Base-by-base conservation (phyloP, 2,329 filamentous ascomycete genomes). In the Fusarium sp. region DNA sequence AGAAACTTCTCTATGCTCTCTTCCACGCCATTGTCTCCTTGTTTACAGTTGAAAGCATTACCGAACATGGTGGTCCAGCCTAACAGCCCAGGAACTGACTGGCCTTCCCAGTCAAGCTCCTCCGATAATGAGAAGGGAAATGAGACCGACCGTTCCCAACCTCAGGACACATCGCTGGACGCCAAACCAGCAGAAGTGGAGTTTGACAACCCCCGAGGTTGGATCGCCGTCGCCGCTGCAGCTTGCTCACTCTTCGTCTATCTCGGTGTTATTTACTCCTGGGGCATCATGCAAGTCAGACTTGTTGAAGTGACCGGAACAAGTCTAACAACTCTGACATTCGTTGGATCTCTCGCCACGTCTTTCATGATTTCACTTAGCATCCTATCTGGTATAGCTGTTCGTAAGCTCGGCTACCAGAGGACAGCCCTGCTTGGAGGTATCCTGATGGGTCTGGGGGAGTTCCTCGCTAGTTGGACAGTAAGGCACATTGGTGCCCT, bases 201-300 rank as follows among this genome's bases (percentile, higher is more conserved):
- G 6, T 67, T 72, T 6, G 70, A 72, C 6, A 56, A 65, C 0
- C 50, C 52, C 0, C 62, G 40, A 30, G 70, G 70, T 5, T 73
- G 70, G 58, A 58, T 72, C 1, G 60, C 66, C 5, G 70, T 72
- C 0, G 23, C 37, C 7, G 70, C 70, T 4, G 70, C 70, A 14
- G 55, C 70, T 2, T 73, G 70, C 14, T 71, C 70, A 0, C 27
- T 76, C 2, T 76, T 76, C 3, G 65, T 76, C 2, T 76, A 76
- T 19, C 71, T 76, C 0, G 75, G 75, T 0, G 70, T 77, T 11
- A 54, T 76, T n/a, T 76, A 76, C 46, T 76, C 75, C 0, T 76
- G 73, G 71, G 75, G 75, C 23, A 75, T 76, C 11, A 72, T 76
- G 61, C 75, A 76, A 49, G 67, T 76, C 20, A 51, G 67, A 17